Percentiles rank a stretch among this genome's conserved stretches.
Conservation (phyloP, 352 stramenopile genomes). For the Phytophthora pinifolia region DNA sequence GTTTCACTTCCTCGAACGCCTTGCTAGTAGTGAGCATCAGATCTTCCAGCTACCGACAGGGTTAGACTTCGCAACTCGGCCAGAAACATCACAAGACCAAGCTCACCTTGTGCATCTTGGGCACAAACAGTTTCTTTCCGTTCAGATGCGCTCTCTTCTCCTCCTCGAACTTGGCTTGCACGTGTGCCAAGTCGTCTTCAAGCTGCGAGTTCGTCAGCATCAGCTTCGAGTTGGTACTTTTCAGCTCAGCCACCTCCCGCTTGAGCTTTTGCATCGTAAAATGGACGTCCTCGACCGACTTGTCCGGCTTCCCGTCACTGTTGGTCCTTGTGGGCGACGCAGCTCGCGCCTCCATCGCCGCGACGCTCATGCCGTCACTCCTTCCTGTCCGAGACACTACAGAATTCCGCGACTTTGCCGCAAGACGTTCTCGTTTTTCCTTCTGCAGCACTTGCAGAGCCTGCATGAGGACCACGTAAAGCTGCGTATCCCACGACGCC, state of each 20-base stretch:
- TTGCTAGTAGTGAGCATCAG: constrained; percentile 50
- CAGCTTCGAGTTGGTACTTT: constrained; percentile 60
- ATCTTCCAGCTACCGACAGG: constrained; percentile 53
- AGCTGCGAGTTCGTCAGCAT: constrained; percentile 69
- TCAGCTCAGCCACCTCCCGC: constrained; percentile 62
- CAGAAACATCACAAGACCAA: background rate
- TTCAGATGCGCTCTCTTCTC: constrained; percentile 66
- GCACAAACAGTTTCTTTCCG: constrained; percentile 65
- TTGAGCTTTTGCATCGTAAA: constrained; percentile 77
- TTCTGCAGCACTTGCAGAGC: constrained; percentile 50
- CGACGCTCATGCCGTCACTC: constrained; percentile 3
- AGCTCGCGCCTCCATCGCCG: constrained; percentile 9
- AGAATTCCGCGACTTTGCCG: constrained; percentile 27
- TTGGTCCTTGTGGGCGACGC: constrained; percentile 6
- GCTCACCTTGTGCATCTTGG: constrained; percentile 66
- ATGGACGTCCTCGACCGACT: constrained; percentile 55
- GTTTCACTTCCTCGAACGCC: constrained; percentile 73
- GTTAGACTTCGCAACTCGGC: background rate
- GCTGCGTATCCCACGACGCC: constrained; percentile 66
- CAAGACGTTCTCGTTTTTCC: constrained; percentile 46
- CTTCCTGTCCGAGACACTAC: constrained; percentile 11
- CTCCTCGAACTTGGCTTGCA: constrained; percentile 69
- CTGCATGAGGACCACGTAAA: constrained; percentile 66
- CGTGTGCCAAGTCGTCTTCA: constrained; percentile 66
- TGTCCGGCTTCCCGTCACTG: constrained; percentile 7